These are phyloP conservation scores for Trichophyton simii DNA, from an alignment of 2,329 filamentous ascomycete genomes.

Conservation along the genomic window DNA sequence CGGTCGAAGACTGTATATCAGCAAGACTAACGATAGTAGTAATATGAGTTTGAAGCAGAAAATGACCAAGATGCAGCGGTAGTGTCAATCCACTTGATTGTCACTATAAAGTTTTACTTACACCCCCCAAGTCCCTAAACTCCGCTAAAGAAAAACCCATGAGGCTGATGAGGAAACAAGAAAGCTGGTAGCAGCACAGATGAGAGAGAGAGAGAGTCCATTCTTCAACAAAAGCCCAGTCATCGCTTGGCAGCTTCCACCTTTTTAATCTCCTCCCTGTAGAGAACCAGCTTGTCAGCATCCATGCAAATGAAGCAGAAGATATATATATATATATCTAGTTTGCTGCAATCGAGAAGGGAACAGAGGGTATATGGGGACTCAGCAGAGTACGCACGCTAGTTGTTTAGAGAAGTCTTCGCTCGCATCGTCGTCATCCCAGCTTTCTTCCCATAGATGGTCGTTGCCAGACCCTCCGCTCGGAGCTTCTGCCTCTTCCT, in stretches of 20 bases:
- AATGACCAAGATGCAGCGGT: not conserved
- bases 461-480: conserved; percentile 45
- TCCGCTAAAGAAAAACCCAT: conserved; percentile 1
- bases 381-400: conserved; percentile 49
- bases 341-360: too few species aligned
- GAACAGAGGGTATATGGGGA: not conserved
- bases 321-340: not conserved
- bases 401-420: conserved; percentile 94
- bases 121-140: conserved; percentile 1
- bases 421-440: conserved; percentile 95
- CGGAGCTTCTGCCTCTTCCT: conserved; percentile 74
- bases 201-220: not conserved
- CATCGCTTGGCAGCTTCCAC: conserved; percentile 48
- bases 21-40: not conserved
- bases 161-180: not conserved
- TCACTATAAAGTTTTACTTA: not conserved
- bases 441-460: conserved; percentile 98
- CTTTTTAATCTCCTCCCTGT: conserved; percentile 77
- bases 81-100: not conserved
- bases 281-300: conserved; percentile 2
- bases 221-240: not conserved
- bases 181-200: not conserved
- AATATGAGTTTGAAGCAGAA: not conserved
- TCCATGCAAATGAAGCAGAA: not conserved
- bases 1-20: not conserved